phyloP scores from a whole-genome alignment of 1,139 yeast species.

The Meyerozyma sp. region DNA sequence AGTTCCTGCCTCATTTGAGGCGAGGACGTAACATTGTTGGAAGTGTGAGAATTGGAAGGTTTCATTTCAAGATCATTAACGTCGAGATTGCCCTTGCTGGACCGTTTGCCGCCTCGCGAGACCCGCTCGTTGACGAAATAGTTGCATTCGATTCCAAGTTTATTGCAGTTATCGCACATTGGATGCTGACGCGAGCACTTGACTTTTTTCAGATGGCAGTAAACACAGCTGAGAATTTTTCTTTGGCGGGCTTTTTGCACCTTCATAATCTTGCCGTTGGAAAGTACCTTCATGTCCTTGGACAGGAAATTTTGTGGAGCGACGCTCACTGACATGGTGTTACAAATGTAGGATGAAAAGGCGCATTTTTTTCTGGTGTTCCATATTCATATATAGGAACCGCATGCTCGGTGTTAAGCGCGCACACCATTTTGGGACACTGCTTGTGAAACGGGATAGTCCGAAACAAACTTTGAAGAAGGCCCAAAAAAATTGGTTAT shows the following conservation, averaged over 20 bases:
- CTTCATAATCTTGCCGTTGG: slow-evolving; percentile 48
- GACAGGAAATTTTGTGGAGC: not conserved
- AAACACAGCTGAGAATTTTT: slow-evolving; percentile 50
- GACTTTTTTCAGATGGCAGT: slow-evolving; percentile 58
- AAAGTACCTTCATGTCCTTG: slow-evolving; percentile 17
- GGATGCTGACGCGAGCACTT: slow-evolving; percentile 51
- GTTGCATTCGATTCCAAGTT: slow-evolving; percentile 39
- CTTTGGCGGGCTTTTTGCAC: slow-evolving; percentile 57
- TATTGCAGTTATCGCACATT: slow-evolving; percentile 46
- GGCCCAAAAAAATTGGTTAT: not conserved
- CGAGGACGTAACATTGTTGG: not conserved
- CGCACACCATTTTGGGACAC: not conserved
- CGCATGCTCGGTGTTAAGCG: not conserved
- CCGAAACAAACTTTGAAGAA: too few relatives aligned
- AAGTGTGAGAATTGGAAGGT: not conserved
- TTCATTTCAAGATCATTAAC: not conserved
- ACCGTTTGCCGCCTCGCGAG: slow-evolving; percentile 42
- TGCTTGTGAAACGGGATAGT: too few relatives aligned
- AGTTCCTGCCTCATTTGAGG: not conserved
- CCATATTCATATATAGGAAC: not conserved
- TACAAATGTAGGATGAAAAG: too few relatives aligned
- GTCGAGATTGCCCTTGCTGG: not conserved
- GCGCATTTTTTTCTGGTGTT: not conserved
- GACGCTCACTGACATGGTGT: not conserved
- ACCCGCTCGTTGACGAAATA: slow-evolving; percentile 53